Base-by-base conservation (phyloP, 257 asterid species). In the Oldenlandia corymbosa region DNA sequence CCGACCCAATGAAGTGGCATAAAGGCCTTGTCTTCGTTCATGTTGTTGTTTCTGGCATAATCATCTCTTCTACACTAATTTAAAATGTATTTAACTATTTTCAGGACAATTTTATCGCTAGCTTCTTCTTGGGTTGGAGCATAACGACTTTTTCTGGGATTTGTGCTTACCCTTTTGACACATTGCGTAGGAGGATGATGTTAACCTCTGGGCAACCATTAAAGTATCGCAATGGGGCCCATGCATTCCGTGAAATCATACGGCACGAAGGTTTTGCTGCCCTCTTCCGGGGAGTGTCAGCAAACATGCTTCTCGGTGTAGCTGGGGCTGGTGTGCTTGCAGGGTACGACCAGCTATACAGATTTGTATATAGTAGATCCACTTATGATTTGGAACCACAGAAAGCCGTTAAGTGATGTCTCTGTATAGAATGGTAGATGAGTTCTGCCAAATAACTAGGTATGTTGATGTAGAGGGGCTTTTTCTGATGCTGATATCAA, bases 251-350 rank as follows among this genome's bases (percentile, higher is more conserved):
- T 16, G 95, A 91, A 76, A 86, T 91, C 70, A 60, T 79, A 58
- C 85, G 76, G 11, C 61, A 37, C 3, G 97, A 91, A 78, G 98
- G 98, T 31, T 77, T 78, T 71, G 1, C 69, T 21, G 89, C 91
- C 11, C 85, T 88, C 20, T 91, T 68, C 60, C 79, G 94, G 73
- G 98, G 99, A 72, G 96, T 85, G 66, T 72, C 88, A 1, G 96
- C 99, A 65, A 92, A 92, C 72, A 84, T 89, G 80, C 87, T 92
- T 62, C 84, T 87, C 24, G 97, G 99, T 41, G 81, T 89, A 58
- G 96, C 97, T 14, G 97, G 99, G 61, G 99, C 97, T 34, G 97
- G 97, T 62, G 97, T 90, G 26, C 99, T 92, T 72, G 95, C 96
- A 41, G 99, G 97, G 79, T 92, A 92, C 64, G 99, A 92, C 75